A percentile compares a stretch with the other conserved stretches of the same genome.
These are phyloP conservation scores for Apiospora rasikravindrae DNA, from an alignment of 2,329 filamentous ascomycete genomes.

Conservation along the genomic window DNA sequence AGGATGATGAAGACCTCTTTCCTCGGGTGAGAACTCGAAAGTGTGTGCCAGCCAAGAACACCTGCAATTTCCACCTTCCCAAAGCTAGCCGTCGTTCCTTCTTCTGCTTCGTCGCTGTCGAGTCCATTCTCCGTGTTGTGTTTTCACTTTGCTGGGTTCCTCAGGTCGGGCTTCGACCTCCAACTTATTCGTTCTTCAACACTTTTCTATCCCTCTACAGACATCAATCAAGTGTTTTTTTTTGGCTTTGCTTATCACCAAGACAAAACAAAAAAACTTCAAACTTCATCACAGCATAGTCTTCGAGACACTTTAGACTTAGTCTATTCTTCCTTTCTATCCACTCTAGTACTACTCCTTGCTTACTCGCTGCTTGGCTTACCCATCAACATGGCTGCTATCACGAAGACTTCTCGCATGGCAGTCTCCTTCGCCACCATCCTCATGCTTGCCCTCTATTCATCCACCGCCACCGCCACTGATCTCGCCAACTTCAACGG, in stretches of 20 bases:
- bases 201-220: not conserved
- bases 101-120: not conserved
- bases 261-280: not conserved
- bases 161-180: not conserved
- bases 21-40: not conserved
- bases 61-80: conserved; percentile 9
- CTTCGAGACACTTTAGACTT: not conserved
- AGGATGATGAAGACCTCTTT: not conserved
- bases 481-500: conserved; percentile 39
- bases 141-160: not conserved
- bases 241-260: conserved; percentile 4
- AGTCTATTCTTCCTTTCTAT: not conserved
- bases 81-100: not conserved
- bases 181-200: not conserved
- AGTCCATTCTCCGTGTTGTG: not conserved
- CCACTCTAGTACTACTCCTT: not conserved
- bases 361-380: not conserved
- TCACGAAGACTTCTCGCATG: not conserved
- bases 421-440: not conserved
- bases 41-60: not conserved
- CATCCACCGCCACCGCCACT: not conserved
- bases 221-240: conserved; percentile 1
- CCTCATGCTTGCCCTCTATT: conserved; percentile 1
- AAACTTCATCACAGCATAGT: not conserved
- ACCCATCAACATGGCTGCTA: not conserved